A percentile compares a stretch with the other conserved stretches of the same genome.
These are phyloP conservation scores for Phialophora expanda DNA, from an alignment of 2,329 filamentous ascomycete species.

Conservation along the genomic window DNA sequence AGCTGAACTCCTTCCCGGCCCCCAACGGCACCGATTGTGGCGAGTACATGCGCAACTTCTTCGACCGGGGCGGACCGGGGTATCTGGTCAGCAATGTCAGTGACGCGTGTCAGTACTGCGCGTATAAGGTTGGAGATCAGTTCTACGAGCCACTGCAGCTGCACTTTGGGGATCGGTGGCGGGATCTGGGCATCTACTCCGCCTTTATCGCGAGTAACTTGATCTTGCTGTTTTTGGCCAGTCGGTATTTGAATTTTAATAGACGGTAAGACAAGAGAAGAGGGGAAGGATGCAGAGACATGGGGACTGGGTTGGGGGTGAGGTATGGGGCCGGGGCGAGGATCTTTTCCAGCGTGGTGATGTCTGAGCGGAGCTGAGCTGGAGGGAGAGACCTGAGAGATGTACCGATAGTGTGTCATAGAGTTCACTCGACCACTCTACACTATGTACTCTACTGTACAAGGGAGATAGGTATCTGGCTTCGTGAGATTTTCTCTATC, in stretches of 20 bases:
- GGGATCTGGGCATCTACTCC: slow-evolving; percentile 78
- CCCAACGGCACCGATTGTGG: slow-evolving; percentile 72
- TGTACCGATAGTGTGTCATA: too few species aligned
- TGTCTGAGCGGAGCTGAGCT: too few species aligned
- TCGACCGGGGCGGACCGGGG: slow-evolving; percentile 69
- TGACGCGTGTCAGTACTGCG: slow-evolving; percentile 76
- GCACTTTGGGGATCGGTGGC: slow-evolving; percentile 72
- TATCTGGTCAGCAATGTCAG: slow-evolving; percentile 73
- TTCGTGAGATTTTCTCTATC: too few species aligned
- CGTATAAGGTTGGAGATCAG: slow-evolving; percentile 78
- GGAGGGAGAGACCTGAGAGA: too few species aligned
- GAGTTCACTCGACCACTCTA: too few species aligned
- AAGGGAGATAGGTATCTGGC: too few species aligned
- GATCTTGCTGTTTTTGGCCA: slow-evolving; percentile 39
- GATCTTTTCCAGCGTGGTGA: too few species aligned
- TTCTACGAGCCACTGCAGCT: slow-evolving; percentile 74
- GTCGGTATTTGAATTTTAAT: slow-evolving; percentile 41
- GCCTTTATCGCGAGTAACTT: slow-evolving; percentile 77
- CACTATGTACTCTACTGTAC: too few species aligned
- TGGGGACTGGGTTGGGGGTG: too few species aligned
- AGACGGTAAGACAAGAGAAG: slow-evolving; percentile 26
- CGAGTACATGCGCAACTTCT: slow-evolving; percentile 75
- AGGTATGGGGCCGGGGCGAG: too few species aligned
- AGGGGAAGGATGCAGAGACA: not conserved
- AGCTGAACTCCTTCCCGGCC: slow-evolving; percentile 72